Base-by-base conservation (phyloP, 768 basidiomycete genomes). In the Goffeauzyma gilvescens region DNA sequence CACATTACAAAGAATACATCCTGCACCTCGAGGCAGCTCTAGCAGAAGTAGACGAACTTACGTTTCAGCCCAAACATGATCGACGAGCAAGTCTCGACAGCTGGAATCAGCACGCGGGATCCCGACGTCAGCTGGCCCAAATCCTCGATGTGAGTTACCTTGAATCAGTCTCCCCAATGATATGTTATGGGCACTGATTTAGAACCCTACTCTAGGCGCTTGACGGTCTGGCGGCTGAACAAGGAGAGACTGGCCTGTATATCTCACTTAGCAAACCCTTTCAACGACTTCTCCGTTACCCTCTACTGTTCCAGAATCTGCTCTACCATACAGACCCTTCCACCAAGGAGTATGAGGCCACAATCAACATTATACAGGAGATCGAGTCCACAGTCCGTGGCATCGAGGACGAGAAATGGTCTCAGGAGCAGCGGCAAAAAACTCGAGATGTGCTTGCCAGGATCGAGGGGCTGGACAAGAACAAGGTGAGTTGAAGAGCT, bases 361-460 rank as follows among this genome's bases (percentile, higher is more conserved):
- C 89, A 10, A 68, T 90, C 31, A 79, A 80, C 59, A 90, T 96
- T 83, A 87, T 95, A 1, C 84, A 86, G 15, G 87, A 96, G 63
- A 83, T 98, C 6, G 93, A 98, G 66, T 77, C 73, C 15, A 90
- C 96, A 54, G 90, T 98, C 36, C 73, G 90, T 33, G 83, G 81
- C 48, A 95, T 98, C 43, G 90, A 98, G 63, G 90, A 95, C 55
- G 87, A 98, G 68, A 96, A 96, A 69, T 81, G 86, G 42, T 80
- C 82, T 60, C 84, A 85, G 64, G 90, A 96, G 59, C 86, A 90
- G 60, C 76, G 90, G 24, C 85, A 93, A 65, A 81, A 80, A 68
- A 93, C 89, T 3, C 71, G 90, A 12, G 90, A 98, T 61, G 79
- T 84, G 2, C 82, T 93, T 52, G 93, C 89, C 4, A 76, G 93